Conservation (phyloP, 1,139 yeast species). For the Zygoascus meyerae region DNA sequence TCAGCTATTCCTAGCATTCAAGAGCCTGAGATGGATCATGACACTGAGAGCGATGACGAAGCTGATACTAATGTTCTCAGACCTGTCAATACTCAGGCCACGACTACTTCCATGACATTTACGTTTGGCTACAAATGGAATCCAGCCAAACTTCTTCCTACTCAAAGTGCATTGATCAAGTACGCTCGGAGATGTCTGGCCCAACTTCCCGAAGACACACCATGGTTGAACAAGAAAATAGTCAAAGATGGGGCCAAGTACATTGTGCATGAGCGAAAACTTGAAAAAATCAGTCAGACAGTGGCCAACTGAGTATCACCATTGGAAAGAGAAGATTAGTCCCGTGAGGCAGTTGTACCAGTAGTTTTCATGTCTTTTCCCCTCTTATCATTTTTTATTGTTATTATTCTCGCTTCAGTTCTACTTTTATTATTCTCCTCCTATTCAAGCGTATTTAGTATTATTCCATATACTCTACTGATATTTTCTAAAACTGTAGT, state of each 20-base stretch:
- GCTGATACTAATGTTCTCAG: constrained; percentile 10
- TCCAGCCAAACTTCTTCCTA: constrained; percentile 24
- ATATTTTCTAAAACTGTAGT: constrained; percentile 21
- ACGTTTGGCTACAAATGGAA: constrained; percentile 24
- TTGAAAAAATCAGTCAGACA: constrained; percentile 10
- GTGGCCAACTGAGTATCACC: neutral
- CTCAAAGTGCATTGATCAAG: constrained; percentile 22
- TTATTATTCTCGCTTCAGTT: neutral
- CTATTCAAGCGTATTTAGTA: neutral
- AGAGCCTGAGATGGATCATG: constrained; percentile 10
- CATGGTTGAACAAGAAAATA: constrained; percentile 31
- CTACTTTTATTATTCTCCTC: neutral
- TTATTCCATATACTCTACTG: neutral
- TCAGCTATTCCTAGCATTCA: neutral
- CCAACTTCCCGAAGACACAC: constrained; percentile 28
- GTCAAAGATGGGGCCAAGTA: constrained; percentile 23
- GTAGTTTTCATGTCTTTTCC: neutral
- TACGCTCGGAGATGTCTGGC: constrained; percentile 32
- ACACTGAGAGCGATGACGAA: constrained; percentile 10
- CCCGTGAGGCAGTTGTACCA: too few species aligned
- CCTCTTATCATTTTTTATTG: neutral
- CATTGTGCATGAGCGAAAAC: constrained; percentile 19
- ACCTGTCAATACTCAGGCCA: constrained; percentile 11
- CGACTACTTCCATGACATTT: constrained; percentile 14
- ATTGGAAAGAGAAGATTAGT: too few species aligned